Evolutionary conservation across 2,329 filamentous ascomycete species (phyloP), one percentile per base, ranked within the genome.

Genomic region (Aureobasidium sp.): DNA sequence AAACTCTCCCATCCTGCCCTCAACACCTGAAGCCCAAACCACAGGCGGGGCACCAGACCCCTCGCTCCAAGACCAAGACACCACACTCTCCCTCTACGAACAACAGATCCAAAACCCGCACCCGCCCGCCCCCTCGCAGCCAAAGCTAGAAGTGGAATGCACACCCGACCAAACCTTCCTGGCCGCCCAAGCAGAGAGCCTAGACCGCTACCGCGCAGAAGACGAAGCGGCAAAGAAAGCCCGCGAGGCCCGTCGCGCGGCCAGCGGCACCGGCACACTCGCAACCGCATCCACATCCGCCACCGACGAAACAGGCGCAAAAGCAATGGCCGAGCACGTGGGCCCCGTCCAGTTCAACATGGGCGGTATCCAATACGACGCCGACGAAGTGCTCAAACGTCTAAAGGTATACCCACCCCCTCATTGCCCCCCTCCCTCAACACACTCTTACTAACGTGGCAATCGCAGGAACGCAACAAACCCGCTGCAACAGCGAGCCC

Each of bases 331-430:
- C 67, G 89, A 93, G 69, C 91, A 95, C 68, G 95, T 96, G 68
- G 92, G 92, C 0, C 91, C 92, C 0, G 91, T 96, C 65, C 91
- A 96, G 70, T 96, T 97, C 77, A 99, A 99, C 72, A 94, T 99
- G 82, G 94, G 94, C 43, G 94, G 94, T 57, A 96, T 99, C 64
- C 91, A 96, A 71, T 73, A 73, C 60, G 91, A 96, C 74, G 91
- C 91, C 9, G 92, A 96, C 69, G 91, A 96, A 69, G 94, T 95
- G 88, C 76, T 96, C 61, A 88, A 91, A 73, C 84, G 88, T 67
- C 79, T 95, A 63, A 92, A 91, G 83, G 90, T 93, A 75, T 69
- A 2, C 9, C 27, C 1, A 13, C 7, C 17, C 25, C n/a, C 37
- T 47, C 21, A 21, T 19, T 19, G 13, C 4, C n/a, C 13, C 4